Base-by-base conservation (phyloP, 305 asterid genomes). In the Solanum hybrid region DNA sequence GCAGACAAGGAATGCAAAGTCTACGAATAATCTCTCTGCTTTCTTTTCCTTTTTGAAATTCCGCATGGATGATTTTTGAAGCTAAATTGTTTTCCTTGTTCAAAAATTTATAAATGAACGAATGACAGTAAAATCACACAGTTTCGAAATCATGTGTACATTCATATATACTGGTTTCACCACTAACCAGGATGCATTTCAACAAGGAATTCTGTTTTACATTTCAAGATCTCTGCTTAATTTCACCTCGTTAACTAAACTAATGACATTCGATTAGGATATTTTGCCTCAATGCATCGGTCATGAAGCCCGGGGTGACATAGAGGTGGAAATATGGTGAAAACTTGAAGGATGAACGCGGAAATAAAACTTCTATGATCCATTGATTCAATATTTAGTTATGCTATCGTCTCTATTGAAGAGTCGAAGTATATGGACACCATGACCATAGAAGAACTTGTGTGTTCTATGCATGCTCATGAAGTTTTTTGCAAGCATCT, bases 1-100 rank as follows among this genome's bases (percentile, higher is more conserved):
- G 94, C 96, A 10, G 98, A 95, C 29, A 91, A 95, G 92, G 99
- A 96, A 90, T 95, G 98, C 95, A 96, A 96, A 94, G 95, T 95
- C 90, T 96, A 88, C 60, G 99, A 96, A 90, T 84, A 84, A 51
- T 84, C 87, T 17, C 29, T 29, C 73, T 45, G 5, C 40, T 84
- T 51, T 31, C 87, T 27, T 29, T 84, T 45, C 73, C 73, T 29
- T 51, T 29, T 10, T 51, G 73, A 84, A 45, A 45, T 51, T 14
- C 36, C 6, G 10, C 10, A 84, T 84, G 73, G 87, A 29, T 51
- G 29, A 84, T 84, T 84, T 82, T 84, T 84, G 40, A 29, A 45
- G 29, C 73, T 56, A 84, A 66, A 84, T 84, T 84, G 22, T 45
- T 84, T 45, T 2, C 17, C 40, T 29, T 45, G 40, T 45, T 71